Evolutionary conservation across 805 yeast species (phyloP).

Genomic region (Soucietia sequanensis): DNA sequence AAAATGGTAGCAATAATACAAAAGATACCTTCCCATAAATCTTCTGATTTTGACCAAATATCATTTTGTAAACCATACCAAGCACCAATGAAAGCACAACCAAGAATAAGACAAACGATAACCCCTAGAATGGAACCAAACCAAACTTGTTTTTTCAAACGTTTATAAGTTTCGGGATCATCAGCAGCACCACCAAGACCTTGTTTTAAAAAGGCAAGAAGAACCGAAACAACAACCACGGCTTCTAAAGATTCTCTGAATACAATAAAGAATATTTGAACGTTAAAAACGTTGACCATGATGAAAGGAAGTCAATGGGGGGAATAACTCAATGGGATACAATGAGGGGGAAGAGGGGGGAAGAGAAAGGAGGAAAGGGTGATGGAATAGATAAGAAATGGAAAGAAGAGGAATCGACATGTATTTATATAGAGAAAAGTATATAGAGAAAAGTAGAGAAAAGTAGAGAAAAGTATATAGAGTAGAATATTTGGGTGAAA

Average conservation of each 20-base stretch:
- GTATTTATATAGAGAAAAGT: no score
- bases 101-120: constrained; percentile 71
- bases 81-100: constrained; percentile 92
- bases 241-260: constrained; percentile 92
- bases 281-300: constrained; percentile 59
- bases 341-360: no score
- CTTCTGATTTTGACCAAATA: constrained; percentile 84
- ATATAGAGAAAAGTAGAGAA: no score
- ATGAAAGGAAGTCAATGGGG: no score
- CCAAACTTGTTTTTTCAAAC: constrained; percentile 76
- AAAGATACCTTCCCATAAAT: constrained; percentile 92
- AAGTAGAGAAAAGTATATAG: no score
- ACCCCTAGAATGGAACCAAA: constrained; percentile 70
- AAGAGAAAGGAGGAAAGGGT: no score
- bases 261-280: constrained; percentile 78
- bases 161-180: constrained; percentile 52
- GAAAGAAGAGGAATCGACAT: no score
- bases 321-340: no score
- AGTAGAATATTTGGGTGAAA: no score
- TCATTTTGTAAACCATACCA: constrained; percentile 76
- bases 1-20: constrained; percentile 82
- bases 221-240: constrained; percentile 79
- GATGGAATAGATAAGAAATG: no score
- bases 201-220: constrained; percentile 84
- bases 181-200: constrained; percentile 58